These are phyloP conservation scores for Pichia sp. DNA, from an alignment of 1,139 yeast genomes.

Conservation along the genomic window DNA sequence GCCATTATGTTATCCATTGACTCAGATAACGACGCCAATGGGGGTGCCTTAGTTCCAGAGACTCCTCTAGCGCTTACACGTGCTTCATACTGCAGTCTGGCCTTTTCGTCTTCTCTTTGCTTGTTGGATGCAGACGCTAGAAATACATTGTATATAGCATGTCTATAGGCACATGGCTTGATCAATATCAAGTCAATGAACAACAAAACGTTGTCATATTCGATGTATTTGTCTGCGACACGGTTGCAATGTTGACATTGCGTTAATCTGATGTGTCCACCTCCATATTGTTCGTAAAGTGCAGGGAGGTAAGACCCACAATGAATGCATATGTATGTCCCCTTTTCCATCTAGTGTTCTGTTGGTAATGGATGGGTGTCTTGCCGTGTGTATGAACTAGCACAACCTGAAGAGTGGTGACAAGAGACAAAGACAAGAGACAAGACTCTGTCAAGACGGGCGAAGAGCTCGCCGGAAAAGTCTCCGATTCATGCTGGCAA, in stretches of 20 bases:
- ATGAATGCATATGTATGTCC: slow-evolving; percentile 66
- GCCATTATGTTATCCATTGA: background rate
- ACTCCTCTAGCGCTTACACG: background rate
- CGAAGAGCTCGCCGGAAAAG: background rate
- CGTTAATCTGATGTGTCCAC: slow-evolving; percentile 76
- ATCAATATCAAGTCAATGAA: slow-evolving; percentile 80
- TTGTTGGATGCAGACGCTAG: slow-evolving; percentile 5
- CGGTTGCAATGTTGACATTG: slow-evolving; percentile 71
- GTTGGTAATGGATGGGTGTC: too few relatives aligned
- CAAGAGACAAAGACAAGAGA: too few relatives aligned
- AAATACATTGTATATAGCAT: slow-evolving; percentile 65
- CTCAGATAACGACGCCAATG: background rate
- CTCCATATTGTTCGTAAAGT: slow-evolving; percentile 70
- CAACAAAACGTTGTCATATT: slow-evolving; percentile 79
- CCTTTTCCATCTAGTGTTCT: background rate
- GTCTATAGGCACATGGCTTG: slow-evolving; percentile 89
- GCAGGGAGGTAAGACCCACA: slow-evolving; percentile 67
- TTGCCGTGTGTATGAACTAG: too few relatives aligned
- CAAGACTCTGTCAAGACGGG: too few relatives aligned
- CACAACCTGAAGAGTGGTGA: too few relatives aligned
- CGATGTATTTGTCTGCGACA: slow-evolving; percentile 90
- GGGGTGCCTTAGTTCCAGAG: background rate
- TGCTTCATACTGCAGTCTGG: background rate
- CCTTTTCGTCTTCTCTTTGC: background rate
- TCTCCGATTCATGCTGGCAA: background rate